Evolutionary conservation across 2,329 filamentous ascomycete genomes (phyloP), one percentile per base, ranked within the genome.

Genomic region (Epichloe elymi): DNA sequence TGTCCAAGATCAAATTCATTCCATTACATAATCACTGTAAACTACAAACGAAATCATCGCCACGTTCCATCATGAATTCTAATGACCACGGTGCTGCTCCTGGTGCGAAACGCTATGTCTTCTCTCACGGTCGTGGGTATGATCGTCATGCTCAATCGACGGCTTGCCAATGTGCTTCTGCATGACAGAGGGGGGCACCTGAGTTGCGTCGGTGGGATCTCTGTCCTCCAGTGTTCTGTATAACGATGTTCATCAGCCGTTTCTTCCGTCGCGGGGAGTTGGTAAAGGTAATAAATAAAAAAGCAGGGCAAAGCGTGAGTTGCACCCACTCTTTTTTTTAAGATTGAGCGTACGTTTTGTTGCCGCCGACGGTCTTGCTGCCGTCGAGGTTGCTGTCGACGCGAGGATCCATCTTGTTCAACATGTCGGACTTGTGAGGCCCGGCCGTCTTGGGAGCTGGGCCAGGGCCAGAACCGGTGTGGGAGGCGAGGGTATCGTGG

Each of bases 151-250:
- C 44, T 67, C 63, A n/a, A 76, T 60, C 1, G 59, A 49, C 0
- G 75, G 73, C 2, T 64, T 66, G 2, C 75, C 76, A 38, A 78
- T 54, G 44, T 73, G 68, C 57, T 72, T 64, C 46, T 66, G 65
- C 53, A 81, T 44, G 0, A 75, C 70, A 2, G 76, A 80, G 5
- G 78, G 77, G 77, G 77, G 76, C 0, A 79, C 76, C 59, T 80
- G 76, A 0, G 77, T 66, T 1, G 78, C 76, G 54, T 80, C 77
- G 17, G 69, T 74, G 4, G 76, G 76, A 45, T 80, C 76, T 54
- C 65, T 66, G 47, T 59, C 37, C 5, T 54, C 50, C 30, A 53
- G 35, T 12, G 44, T 19, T 19, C 51, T 50, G 36, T 8, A n/a
- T 7, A 2, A 33, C 2, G 4, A 2, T 36, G 30, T 10, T 17